A percentile compares a stretch with the other conserved stretches of the same genome.
These are phyloP conservation scores for Kalmanozyma brasiliensis DNA, from an alignment of 1,284 basidiomycete species.

Conservation along the genomic window DNA sequence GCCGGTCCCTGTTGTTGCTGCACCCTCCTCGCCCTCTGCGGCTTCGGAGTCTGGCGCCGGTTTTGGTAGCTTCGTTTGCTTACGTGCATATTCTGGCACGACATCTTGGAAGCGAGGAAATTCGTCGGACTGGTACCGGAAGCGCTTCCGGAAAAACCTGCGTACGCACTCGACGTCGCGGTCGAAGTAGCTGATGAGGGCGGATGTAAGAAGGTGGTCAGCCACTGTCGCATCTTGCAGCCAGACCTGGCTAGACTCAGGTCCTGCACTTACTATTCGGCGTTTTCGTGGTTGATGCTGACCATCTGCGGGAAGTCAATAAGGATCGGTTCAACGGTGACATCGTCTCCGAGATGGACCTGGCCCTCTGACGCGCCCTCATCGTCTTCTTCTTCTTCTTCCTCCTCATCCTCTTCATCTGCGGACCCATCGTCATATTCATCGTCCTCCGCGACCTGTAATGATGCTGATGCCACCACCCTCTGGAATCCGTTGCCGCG, in stretches of 20 bases:
- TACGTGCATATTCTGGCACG: slow-evolving; percentile 34
- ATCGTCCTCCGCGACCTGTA: slow-evolving; percentile 18
- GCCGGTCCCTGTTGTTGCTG: not conserved
- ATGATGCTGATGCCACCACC: slow-evolving; percentile 29
- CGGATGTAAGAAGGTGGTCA: not conserved
- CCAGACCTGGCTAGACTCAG: no score
- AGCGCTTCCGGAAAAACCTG: slow-evolving; percentile 89
- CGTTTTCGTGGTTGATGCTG: slow-evolving; percentile 94
- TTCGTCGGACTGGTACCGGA: slow-evolving; percentile 88
- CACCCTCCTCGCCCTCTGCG: slow-evolving; percentile 1
- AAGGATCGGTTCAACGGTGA: slow-evolving; percentile 81
- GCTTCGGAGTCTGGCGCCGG: slow-evolving; percentile 9
- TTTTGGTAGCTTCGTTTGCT: slow-evolving; percentile 35
- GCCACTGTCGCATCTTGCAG: not conserved
- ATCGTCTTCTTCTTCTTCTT: slow-evolving; percentile 64
- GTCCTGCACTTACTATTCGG: slow-evolving; percentile 90
- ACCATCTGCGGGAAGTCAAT: slow-evolving; percentile 99
- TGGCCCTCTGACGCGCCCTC: slow-evolving; percentile 74
- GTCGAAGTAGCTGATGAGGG: slow-evolving; percentile 86
- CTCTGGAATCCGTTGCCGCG: slow-evolving; percentile 61
- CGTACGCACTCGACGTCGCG: slow-evolving; percentile 96
- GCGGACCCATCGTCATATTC: slow-evolving; percentile 19
- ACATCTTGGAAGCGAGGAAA: slow-evolving; percentile 74
- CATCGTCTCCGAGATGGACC: slow-evolving; percentile 81
- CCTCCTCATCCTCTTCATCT: slow-evolving; percentile 45